Conservation (phyloP, 2,329 filamentous ascomycete genomes). For the Sporothrix schenckii region DNA sequence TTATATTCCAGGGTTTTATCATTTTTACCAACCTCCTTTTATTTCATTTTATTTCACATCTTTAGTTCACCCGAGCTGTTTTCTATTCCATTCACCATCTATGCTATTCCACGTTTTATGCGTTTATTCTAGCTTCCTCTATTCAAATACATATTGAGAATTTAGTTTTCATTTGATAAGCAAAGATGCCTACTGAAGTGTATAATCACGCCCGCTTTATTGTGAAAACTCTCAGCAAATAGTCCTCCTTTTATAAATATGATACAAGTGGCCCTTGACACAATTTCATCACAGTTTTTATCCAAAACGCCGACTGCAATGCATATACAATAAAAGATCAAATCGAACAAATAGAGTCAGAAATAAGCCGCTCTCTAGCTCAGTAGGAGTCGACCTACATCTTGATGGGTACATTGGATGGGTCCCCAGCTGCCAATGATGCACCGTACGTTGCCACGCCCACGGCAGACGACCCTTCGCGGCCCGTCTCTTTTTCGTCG, state of each 20-base stretch:
- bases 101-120: neutral
- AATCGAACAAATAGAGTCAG: neutral
- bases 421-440: conserved; percentile 41
- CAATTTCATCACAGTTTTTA: neutral
- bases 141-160: neutral
- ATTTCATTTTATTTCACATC: neutral
- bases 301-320: conserved; percentile 21
- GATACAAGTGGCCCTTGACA: neutral
- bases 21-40: neutral
- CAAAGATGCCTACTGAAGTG: neutral
- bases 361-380: neutral
- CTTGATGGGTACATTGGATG: conserved; percentile 38
- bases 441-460: conserved; percentile 45
- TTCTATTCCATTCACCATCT: neutral
- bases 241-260: neutral
- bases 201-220: neutral
- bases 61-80: neutral
- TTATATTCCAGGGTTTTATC: conserved; percentile 22
- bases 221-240: neutral
- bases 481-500: conserved; percentile 65
- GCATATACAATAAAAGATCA: neutral
- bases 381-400: conserved; percentile 57
- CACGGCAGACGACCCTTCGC: conserved; percentile 39
- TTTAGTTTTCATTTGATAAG: neutral
- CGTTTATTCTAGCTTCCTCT: neutral